Evolutionary conservation across 495 filamentous ascomycete genomes (phyloP).

Genomic region (Neurospora sp.): DNA sequence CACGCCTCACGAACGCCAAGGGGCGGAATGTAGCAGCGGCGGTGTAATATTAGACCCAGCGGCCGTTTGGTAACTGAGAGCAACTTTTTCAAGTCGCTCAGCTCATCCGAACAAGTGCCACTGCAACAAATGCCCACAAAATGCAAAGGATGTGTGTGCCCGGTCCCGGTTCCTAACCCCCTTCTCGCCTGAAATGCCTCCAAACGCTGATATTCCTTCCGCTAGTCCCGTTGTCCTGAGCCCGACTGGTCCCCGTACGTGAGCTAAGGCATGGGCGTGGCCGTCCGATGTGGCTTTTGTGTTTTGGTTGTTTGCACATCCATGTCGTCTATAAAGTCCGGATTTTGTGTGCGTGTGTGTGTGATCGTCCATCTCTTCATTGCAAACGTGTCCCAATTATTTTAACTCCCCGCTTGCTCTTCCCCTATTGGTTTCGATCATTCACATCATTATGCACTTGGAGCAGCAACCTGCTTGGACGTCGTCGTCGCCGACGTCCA

Average conservation of each 20-base stretch:
- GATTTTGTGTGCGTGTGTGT: not conserved
- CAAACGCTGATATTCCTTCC: not conserved
- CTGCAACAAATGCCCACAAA: not conserved
- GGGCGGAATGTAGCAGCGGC: not conserved
- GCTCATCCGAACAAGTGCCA: not conserved
- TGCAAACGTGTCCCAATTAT: not conserved
- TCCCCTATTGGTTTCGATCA: not conserved
- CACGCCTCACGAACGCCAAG: not conserved
- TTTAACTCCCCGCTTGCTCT: not conserved
- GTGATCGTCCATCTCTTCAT: not conserved
- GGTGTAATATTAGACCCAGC: not conserved
- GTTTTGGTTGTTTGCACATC: not conserved
- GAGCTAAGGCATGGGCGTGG: not conserved
- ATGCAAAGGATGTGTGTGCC: not conserved
- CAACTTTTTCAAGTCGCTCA: not conserved
- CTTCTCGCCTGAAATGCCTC: not conserved
- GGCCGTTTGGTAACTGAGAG: not conserved
- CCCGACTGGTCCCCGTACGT: not conserved
- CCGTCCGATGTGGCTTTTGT: not conserved
- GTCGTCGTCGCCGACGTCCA: conserved; percentile 66
- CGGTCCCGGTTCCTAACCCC: not conserved
- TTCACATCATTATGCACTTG: conserved; percentile 86
- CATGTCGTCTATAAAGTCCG: not conserved
- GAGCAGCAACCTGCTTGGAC: conserved; percentile 71
- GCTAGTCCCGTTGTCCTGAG: not conserved